Evolutionary conservation across 305 asterid species (phyloP).

Genomic region (Galium porrigens): DNA sequence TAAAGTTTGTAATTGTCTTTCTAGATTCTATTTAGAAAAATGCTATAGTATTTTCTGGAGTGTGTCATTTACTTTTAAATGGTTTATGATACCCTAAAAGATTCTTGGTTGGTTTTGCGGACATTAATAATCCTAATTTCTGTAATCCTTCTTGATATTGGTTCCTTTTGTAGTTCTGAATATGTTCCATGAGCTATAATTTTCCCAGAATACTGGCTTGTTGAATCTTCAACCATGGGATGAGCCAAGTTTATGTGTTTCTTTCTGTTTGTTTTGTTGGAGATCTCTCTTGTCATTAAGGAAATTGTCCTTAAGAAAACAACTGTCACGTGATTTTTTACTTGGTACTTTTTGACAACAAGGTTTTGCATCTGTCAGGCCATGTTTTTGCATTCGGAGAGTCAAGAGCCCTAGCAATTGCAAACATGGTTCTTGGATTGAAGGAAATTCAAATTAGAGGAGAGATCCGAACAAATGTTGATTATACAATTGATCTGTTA

Average conservation of each 20-base stretch:
- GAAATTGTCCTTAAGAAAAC: not conserved
- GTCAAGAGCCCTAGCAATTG: slow-evolving; percentile 89
- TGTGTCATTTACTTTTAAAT: too few relatives aligned
- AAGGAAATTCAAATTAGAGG: slow-evolving; percentile 98
- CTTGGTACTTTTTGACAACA: not conserved
- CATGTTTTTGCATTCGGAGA: slow-evolving; percentile 97
- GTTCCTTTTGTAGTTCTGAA: not conserved
- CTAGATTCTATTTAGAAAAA: not conserved
- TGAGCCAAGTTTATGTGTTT: not conserved
- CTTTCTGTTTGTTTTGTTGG: not conserved
- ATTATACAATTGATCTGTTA: slow-evolving; percentile 91
- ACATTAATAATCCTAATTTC: not conserved
- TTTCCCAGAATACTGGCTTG: not conserved
- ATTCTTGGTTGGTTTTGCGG: too few relatives aligned
- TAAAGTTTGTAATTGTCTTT: not conserved
- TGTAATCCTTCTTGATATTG: not conserved
- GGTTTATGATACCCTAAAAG: too few relatives aligned
- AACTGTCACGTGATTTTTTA: not conserved
- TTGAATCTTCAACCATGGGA: not conserved
- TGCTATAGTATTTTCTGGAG: too few relatives aligned
- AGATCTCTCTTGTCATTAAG: not conserved
- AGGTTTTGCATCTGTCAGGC: slow-evolving; percentile 36
- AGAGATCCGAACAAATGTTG: slow-evolving; percentile 93
- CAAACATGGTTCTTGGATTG: slow-evolving; percentile 98
- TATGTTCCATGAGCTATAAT: not conserved